Base-by-base conservation (phyloP, 345 rosid species). In the Citrus glauca region DNA sequence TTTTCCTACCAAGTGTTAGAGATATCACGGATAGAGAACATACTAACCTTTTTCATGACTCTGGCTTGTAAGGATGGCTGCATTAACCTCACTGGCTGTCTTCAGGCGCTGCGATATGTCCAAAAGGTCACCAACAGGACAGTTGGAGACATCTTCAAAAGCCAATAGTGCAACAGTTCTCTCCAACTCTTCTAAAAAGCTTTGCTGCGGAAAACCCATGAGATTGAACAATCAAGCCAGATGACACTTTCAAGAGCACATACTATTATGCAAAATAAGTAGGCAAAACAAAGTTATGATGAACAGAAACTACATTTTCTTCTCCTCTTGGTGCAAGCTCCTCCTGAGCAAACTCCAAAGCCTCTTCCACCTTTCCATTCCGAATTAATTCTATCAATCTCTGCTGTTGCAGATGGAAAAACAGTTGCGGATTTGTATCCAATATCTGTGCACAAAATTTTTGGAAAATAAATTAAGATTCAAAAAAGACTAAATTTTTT, bases 331-430 rank as follows among this genome's bases (percentile, higher is more conserved):
- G 99, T 66, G 99, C 99, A 76, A 97, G 99, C 82, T 97, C 98
- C 83, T 94, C 99, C 81, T 94, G 99, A 69, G 99, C 98, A 88
- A 97, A 97, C 86, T 94, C 97, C 81, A 94, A 82, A 72, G 99
- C 98, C 85, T 94, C 99, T 61, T 91, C 95, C 66, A 95, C 85
- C 79, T 82, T 97, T 57, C 99, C 97, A 79, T 92, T 90, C 27
- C 99, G 91, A 84, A 97, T 97, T 7, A 97, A 82, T 83, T 97
- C 99, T 80, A 97, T 97, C 86, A 97, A 83, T 82, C 94, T 92
- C 79, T 97, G 99, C 79, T 97, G 99, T 83, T 97, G 99, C 69
- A 97, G 99, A 83, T 97, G 99, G 86, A 97, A 97, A 87, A 91
- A 97, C 50, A 97, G 90, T 85, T 91, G 98, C 0, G 98, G 98